Percentiles rank a stretch among this genome's conserved stretches.
phyloP scores from a whole-genome alignment of 352 stramenopile genomes.

The Phytophthora podocarpi region DNA sequence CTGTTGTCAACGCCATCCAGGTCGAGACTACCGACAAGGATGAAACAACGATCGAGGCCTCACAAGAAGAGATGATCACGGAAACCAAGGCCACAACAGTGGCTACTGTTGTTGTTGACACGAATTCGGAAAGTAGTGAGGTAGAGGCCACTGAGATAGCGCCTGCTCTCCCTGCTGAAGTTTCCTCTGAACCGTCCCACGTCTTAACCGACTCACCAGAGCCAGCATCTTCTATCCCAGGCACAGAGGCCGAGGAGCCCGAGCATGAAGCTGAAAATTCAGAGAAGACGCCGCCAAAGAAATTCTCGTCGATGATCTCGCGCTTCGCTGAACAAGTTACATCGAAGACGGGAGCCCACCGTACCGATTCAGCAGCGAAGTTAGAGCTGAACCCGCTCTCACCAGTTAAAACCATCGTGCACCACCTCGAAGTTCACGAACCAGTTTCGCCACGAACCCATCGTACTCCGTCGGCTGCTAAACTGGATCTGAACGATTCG shows the following conservation, averaged over 20 bases:
- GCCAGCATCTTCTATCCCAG: not conserved
- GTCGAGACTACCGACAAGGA: not conserved
- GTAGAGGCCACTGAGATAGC: not conserved
- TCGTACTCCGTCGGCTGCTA: constrained; percentile 35
- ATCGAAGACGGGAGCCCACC: constrained; percentile 22
- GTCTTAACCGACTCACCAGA: not conserved
- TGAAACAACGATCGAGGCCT: not conserved
- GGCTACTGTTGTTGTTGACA: not conserved
- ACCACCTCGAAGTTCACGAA: constrained; percentile 37
- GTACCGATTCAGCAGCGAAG: constrained; percentile 33
- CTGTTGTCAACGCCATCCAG: not conserved
- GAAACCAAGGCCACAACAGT: not conserved
- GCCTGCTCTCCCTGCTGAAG: not conserved
- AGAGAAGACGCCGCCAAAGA: constrained; percentile 30
- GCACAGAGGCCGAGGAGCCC: constrained; percentile 15
- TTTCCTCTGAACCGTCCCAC: not conserved
- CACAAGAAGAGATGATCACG: not conserved
- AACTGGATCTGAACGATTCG: constrained; percentile 29
- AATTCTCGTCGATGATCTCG: constrained; percentile 30
- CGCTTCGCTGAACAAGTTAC: constrained; percentile 30
- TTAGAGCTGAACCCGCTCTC: constrained; percentile 26
- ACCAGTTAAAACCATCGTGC: constrained; percentile 17
- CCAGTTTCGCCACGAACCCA: constrained; percentile 23
- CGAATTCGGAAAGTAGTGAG: not conserved
- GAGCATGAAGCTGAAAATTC: constrained; percentile 6